Evolutionary conservation across 1,139 yeast species (phyloP), one percentile per base, ranked within the genome.

Genomic region (Geotrichum candidum): DNA sequence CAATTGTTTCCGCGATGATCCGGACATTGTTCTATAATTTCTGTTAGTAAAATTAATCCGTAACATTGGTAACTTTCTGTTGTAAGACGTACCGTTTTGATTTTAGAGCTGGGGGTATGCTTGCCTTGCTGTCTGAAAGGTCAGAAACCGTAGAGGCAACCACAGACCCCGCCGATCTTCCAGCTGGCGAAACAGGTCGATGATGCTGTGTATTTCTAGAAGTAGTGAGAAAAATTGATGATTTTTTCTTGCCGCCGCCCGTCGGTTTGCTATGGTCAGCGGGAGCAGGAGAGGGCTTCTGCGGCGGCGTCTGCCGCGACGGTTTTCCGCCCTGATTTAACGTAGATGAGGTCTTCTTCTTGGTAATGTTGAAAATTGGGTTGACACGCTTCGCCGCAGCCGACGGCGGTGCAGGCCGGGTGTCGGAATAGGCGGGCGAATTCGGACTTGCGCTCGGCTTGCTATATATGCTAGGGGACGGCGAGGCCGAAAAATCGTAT

Each of bases 401-500:
- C n/a, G 35, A 7, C 22, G 22, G 35, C 31, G 53, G 38, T n/a
- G 53, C 38, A 51, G 53, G 25, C 35, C 38, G 53, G 33, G 53
- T 18, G 35, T 51, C 23, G 35, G 53, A 25, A 10, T 29, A 31
- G 38, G 53, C 38, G 13, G 53, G 53, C 35, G 53, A 51, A 5
- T 29, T 33, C 5, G 53, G 35, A 31, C 53, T 29, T 10, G 33
- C 38, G n/a, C 53, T 29, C 23, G 18, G 53, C 53, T 51, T 51
- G 53, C 13, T 15, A 15, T 29, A 27, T 18, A 13, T 27, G 31
- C 35, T 53, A 13, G 56, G 48, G n/a, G 57, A 53, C 15, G 61
- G 41, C 11, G 61, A 59, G n/a, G 53, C 46, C 29, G 57, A 45
- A n/a, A 56, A 53, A 51, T 58, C 58, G 50, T 58, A 58, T 13